These are phyloP conservation scores for Lumnitzera littorea DNA, from an alignment of 345 rosid genomes.

Conservation along the genomic window DNA sequence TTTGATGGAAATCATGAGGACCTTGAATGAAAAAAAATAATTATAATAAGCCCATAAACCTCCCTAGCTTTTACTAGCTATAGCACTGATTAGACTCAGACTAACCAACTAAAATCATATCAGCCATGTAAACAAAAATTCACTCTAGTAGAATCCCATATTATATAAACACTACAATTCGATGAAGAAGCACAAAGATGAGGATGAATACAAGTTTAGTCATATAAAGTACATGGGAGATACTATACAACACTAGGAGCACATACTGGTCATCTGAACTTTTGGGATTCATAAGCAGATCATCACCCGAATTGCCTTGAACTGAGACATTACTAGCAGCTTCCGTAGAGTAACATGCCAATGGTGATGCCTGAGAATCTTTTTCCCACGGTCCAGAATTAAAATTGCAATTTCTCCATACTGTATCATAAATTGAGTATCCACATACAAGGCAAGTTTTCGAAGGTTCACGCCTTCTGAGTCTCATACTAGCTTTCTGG, in stretches of 20 bases:
- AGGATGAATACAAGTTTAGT: background rate
- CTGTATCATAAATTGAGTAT: conserved; percentile 25
- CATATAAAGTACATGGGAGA: conserved; percentile 2
- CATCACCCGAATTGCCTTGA: conserved; percentile 45
- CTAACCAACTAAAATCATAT: too few species aligned
- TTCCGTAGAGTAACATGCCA: conserved; percentile 31
- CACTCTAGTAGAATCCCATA: too few species aligned
- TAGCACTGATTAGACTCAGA: too few species aligned
- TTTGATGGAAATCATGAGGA: conserved; percentile 1
- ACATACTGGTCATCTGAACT: conserved; percentile 43
- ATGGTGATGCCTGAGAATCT: conserved; percentile 32
- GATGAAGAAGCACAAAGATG: conserved; percentile 1
- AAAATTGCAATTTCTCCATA: conserved; percentile 16
- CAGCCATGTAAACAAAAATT: too few species aligned
- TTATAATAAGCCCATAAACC: too few species aligned
- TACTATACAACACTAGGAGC: conserved; percentile 8
- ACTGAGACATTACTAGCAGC: conserved; percentile 57
- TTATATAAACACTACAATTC: background rate
- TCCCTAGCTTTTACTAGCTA: too few species aligned
- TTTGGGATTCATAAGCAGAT: conserved; percentile 28
- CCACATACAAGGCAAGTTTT: conserved; percentile 36
- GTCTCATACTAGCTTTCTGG: conserved; percentile 37
- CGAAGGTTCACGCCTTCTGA: conserved; percentile 27
- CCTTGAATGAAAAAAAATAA: too few species aligned
- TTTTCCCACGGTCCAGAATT: conserved; percentile 25